Conservation (phyloP, 2,329 filamentous ascomycete genomes). For the Colletotrichum liaoningense region DNA sequence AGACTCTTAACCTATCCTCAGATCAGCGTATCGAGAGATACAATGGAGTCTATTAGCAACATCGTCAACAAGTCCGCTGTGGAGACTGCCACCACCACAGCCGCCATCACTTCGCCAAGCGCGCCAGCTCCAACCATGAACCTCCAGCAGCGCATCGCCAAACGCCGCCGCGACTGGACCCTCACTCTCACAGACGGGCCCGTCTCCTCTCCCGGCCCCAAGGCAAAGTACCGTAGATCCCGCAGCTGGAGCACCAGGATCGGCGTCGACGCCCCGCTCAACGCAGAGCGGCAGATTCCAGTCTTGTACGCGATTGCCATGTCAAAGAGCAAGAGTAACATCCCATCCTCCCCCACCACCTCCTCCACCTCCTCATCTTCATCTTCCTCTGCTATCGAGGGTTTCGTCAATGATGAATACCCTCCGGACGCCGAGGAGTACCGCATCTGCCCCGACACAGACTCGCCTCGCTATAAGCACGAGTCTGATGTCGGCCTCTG, state of each 20-base stretch:
- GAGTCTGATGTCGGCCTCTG: no score
- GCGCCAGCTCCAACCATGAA: background rate
- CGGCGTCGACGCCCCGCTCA: background rate
- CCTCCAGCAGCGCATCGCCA: background rate
- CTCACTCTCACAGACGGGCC: background rate
- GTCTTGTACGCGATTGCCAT: no score
- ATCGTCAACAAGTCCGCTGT: background rate
- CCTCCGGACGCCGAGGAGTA: no score
- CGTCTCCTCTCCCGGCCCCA: background rate
- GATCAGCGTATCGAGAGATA: background rate
- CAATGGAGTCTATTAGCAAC: background rate
- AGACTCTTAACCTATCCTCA: background rate
- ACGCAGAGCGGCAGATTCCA: no score
- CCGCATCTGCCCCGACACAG: no score
- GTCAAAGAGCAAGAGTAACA: no score
- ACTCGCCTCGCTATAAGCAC: no score
- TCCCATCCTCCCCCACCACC: no score
- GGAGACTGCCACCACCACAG: background rate
- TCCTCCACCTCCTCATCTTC: no score
- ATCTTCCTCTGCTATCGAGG: no score
- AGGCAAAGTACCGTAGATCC: background rate
- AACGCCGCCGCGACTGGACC: background rate
- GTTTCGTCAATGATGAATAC: no score
- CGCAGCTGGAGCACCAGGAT: background rate
- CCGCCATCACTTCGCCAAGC: background rate